phyloP scores from a whole-genome alignment of 129 eudicot genomes.

The Artemisia tridentata region DNA sequence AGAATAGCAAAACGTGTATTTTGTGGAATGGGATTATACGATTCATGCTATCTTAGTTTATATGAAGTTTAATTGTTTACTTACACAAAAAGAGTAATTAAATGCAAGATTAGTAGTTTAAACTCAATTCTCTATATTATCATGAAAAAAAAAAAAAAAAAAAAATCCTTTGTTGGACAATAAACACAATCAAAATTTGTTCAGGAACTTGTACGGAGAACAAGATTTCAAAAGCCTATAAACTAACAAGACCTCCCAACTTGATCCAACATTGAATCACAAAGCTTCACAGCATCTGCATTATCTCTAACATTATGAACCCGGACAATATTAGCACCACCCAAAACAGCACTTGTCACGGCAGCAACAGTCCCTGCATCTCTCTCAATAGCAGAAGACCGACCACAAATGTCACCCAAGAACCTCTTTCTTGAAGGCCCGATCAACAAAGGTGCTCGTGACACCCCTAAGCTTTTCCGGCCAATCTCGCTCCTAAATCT shows the following conservation, averaged over 20 bases:
- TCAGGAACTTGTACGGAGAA: not conserved
- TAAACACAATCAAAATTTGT: not conserved
- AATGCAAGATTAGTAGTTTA: not conserved
- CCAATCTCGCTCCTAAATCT: conserved; percentile 63
- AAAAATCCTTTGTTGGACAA: not conserved
- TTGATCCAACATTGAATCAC: conserved; percentile 67
- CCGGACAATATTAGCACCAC: conserved; percentile 86
- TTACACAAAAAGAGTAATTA: not conserved
- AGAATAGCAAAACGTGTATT: not conserved
- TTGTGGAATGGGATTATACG: not conserved
- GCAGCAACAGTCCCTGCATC: conserved; percentile 83
- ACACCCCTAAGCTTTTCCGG: conserved; percentile 60
- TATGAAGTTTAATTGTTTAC: not conserved
- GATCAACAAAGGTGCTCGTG: conserved; percentile 67
- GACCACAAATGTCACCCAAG: conserved; percentile 75
- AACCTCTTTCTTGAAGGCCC: conserved; percentile 91
- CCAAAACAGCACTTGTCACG: conserved; percentile 62
- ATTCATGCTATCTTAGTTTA: not conserved
- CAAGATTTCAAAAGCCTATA: not conserved
- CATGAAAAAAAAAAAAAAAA: not conserved
- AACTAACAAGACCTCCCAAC: conserved; percentile 23
- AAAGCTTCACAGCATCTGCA: conserved; percentile 68
- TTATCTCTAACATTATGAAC: conserved; percentile 76
- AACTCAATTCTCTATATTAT: not conserved
- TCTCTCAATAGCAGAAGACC: conserved; percentile 52